A percentile compares a stretch with the other conserved stretches of the same genome.
phyloP scores from a whole-genome alignment of 2,329 filamentous ascomycete genomes.

The Aspergillus sp. region DNA sequence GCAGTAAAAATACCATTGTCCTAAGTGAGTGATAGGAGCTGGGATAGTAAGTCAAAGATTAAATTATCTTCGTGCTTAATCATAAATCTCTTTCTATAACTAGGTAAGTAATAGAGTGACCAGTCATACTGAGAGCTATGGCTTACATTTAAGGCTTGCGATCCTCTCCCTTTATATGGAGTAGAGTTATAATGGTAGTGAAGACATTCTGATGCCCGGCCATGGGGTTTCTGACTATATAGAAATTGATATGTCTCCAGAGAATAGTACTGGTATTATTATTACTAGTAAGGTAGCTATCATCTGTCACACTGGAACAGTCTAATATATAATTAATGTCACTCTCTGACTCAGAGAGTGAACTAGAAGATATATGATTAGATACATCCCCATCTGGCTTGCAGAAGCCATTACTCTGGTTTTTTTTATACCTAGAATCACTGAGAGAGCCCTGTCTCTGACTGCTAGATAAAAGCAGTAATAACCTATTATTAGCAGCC shows the following conservation, averaged over 20 bases:
- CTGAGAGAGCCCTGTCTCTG: no score
- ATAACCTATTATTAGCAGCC: no score
- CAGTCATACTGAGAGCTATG: neutral
- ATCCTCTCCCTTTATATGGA: slow-evolving; percentile 17
- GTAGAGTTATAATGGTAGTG: slow-evolving; percentile 10
- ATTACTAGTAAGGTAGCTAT: no score
- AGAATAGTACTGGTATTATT: slow-evolving; percentile 9
- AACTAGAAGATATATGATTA: no score
- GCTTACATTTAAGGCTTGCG: slow-evolving; percentile 15
- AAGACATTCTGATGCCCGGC: slow-evolving; percentile 8
- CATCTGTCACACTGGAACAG: no score
- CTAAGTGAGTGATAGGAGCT: slow-evolving; percentile 10
- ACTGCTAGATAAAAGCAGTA: no score
- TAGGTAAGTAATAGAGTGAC: slow-evolving; percentile 3
- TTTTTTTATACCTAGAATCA: no score
- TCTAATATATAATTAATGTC: no score
- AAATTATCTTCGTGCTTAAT: slow-evolving; percentile 12
- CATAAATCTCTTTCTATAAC: slow-evolving; percentile 14
- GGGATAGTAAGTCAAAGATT: slow-evolving; percentile 11
- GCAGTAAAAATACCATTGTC: slow-evolving; percentile 11
- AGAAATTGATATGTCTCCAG: slow-evolving; percentile 15
- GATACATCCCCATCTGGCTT: no score
- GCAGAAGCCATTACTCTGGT: no score
- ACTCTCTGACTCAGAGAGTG: no score
- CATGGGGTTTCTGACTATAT: slow-evolving; percentile 11